Evolutionary conservation across 306 rosid genomes (phyloP).

Genomic region (Acacia acuminata): DNA sequence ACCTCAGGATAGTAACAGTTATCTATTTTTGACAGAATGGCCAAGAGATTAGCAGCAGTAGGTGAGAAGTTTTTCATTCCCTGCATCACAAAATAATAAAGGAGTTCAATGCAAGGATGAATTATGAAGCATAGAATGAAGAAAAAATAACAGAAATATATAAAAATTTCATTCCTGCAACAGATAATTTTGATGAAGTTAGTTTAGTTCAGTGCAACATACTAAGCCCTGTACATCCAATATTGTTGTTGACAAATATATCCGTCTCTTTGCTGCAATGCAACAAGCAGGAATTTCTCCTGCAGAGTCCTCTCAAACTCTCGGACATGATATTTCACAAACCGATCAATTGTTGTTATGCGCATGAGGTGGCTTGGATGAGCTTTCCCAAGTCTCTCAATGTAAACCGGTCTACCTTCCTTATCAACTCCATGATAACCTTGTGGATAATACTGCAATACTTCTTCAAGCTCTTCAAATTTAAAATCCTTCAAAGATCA

Average conservation of each 20-base stretch:
- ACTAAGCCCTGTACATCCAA: constrained; percentile 98
- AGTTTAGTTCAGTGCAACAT: constrained; percentile 38
- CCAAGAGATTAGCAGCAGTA: constrained; percentile 81
- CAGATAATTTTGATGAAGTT: background rate
- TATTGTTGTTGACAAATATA: constrained; percentile 84
- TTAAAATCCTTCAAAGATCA: constrained; percentile 72
- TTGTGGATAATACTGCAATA: constrained; percentile 92
- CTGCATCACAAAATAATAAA: constrained; percentile 50
- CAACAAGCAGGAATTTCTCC: constrained; percentile 95
- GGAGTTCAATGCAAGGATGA: constrained; percentile 11
- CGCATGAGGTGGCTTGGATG: constrained; percentile 89
- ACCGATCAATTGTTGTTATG: constrained; percentile 82
- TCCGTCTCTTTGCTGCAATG: constrained; percentile 81
- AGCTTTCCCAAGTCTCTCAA: constrained; percentile 93
- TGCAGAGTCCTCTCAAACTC: constrained; percentile 87
- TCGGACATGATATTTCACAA: constrained; percentile 89
- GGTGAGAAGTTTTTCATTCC: constrained; percentile 90
- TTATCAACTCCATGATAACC: constrained; percentile 96
- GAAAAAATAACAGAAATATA: constrained; percentile 5
- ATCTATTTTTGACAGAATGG: constrained; percentile 81
- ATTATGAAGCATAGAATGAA: constrained; percentile 2
- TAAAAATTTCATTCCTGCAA: constrained; percentile 9
- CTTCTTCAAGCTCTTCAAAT: constrained; percentile 90
- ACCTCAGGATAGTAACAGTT: constrained; percentile 95
- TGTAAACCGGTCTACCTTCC: constrained; percentile 97